Evolutionary conservation across 2,329 filamentous ascomycete genomes (phyloP).

Genomic region (Aspergillus sojae): DNA sequence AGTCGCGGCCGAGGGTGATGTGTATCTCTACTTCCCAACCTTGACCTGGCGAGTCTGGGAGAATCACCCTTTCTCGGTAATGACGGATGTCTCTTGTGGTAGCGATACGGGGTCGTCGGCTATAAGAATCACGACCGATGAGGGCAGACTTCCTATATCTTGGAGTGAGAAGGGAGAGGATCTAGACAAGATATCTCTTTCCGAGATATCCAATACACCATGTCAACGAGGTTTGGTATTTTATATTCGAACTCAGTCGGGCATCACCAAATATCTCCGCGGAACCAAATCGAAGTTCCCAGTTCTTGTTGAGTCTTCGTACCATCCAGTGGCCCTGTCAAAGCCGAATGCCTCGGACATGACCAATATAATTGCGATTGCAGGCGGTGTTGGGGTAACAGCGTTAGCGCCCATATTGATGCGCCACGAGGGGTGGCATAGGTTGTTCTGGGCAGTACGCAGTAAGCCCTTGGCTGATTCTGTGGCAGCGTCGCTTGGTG

Average conservation of each 20-base stretch:
- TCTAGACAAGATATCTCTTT: not conserved
- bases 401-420: not conserved
- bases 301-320: slow-evolving; percentile 1
- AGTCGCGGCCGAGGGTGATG: not conserved
- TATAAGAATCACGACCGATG: not conserved
- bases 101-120: not conserved
- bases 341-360: too few species aligned
- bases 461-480: slow-evolving; percentile 2
- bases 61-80: slow-evolving; percentile 9
- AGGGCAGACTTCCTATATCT: not conserved
- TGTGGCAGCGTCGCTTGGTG: not conserved
- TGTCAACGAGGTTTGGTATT: not conserved
- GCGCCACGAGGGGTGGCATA: not conserved
- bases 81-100: not conserved
- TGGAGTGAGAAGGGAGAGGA: not conserved
- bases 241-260: slow-evolving; percentile 1
- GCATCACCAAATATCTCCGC: not conserved
- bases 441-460: slow-evolving; percentile 2
- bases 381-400: slow-evolving; percentile 2
- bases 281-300: not conserved
- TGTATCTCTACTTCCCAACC: slow-evolving; percentile 7
- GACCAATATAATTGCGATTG: slow-evolving; percentile 1
- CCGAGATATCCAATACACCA: not conserved
- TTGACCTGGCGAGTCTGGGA: slow-evolving; percentile 10
- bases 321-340: not conserved